These are phyloP conservation scores for Stereocaulon alpinum DNA, from an alignment of 495 filamentous ascomycete genomes.

Conservation along the genomic window DNA sequence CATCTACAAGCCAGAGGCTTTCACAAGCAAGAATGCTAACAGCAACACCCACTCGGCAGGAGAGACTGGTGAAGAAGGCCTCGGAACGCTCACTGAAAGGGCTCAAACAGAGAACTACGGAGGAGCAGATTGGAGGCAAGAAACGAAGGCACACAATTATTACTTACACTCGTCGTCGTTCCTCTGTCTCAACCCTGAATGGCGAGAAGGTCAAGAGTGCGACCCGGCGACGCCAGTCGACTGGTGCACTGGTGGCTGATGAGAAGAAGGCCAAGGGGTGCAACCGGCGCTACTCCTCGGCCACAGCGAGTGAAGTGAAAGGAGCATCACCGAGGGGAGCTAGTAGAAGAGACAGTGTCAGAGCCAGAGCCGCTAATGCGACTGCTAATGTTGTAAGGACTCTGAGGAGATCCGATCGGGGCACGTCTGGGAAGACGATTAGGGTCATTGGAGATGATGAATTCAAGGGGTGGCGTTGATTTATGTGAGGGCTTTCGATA, in stretches of 20 bases:
- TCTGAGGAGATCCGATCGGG: conserved; percentile 14
- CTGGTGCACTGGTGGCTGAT: not conserved
- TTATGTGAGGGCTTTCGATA: not conserved
- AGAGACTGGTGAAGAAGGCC: conserved; percentile 11
- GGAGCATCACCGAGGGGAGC: not conserved
- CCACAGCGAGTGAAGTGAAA: not conserved
- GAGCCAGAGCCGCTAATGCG: conserved; percentile 15
- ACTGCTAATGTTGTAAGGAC: conserved; percentile 22
- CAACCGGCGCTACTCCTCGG: not conserved
- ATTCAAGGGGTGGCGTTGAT: conserved; percentile 12
- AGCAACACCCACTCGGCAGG: conserved; percentile 2
- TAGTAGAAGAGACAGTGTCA: conserved; percentile 15
- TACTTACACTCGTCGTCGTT: conserved; percentile 23
- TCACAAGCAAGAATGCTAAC: not conserved
- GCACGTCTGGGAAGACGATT: conserved; percentile 16
- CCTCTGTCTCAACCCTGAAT: conserved; percentile 13
- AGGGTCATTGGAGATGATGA: conserved; percentile 19
- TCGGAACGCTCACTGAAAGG: conserved; percentile 7
- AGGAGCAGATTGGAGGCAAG: conserved; percentile 1
- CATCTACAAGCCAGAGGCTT: conserved; percentile 12
- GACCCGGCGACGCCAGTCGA: not conserved
- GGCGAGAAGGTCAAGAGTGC: not conserved
- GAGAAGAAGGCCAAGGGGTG: not conserved
- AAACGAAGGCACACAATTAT: conserved; percentile 26
- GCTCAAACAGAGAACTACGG: not conserved